Base-by-base conservation (phyloP, 164 flowering plant species). In the Umbilicus rupestris region DNA sequence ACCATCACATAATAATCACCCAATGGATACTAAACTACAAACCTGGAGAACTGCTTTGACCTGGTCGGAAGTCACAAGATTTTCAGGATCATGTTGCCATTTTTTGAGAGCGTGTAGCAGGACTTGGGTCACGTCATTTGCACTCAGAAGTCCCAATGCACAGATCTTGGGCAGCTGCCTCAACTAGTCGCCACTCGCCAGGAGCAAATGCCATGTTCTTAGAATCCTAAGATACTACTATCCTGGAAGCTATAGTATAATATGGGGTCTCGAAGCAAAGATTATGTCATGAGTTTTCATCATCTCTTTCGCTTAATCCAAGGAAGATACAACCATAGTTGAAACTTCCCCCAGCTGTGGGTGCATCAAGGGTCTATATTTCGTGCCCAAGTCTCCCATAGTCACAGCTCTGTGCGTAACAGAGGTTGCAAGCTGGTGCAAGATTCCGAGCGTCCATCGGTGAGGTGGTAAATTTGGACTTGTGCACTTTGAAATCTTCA, bases 251-350 rank as follows among this genome's bases (percentile, higher is more conserved):
- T 26, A 85, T 81, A 31, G n/a, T 60, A 60, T 81, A 31, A 35
- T 60, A 60, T 29, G 64, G 3, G 64, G 64, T 5, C 64, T 60
- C 31, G 64, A 60, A 35, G 22, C 22, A 6, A 31, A 60, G 20
- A 15, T 31, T 19, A 60, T 5, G 45, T 89, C 96, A 63, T 87
- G 82, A 33, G 82, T 79, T 73, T 78, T 84, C 72, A 87, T 0
- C 10, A 76, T 80, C 69, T 85, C 83, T 41, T 69, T 75, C 0
- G 92, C 96, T 33, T 73, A 4, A 44, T 41, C 66, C 2, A 88
- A 84, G 0, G 92, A 87, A 1, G 96, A 89, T 46, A 83, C 71
- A 0, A 89, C 78, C 0, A 86, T 75, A 0, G 83, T 76, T 28
- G 88, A 84, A 26, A 83, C 39, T 29, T 76, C 69, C 17, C 89